Evolutionary conservation across 495 filamentous ascomycete genomes (phyloP), one percentile per base, ranked within the genome.

Genomic region (Cryomyces minteri): DNA sequence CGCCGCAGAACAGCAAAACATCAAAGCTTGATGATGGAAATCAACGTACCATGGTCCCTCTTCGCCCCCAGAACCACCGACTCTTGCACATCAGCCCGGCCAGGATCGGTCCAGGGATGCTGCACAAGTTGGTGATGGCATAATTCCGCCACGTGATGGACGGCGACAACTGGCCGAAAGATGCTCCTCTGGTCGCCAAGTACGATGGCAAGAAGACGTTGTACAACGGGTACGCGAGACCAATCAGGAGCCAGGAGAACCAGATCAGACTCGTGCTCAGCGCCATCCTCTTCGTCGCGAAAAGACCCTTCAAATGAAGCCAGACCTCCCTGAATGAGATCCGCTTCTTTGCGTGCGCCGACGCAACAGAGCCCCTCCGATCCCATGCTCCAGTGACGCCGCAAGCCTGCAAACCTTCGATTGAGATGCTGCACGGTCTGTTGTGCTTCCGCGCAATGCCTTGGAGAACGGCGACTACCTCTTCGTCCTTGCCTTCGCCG

Each of bases 101-200:
- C 0, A 81, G 56, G 4, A 83, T 58, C 2, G 80, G 79, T 0
- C 77, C 76, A 36, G 72, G 74, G 43, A 85, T 79, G 11, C 70
- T 64, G 43, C 67, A 74, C 14, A 78, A 60, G 52, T 82, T 82
- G 44, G 70, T 70, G 44, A 82, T 66, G 4, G 77, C 69, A 54
- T 85, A 84, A 62, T 84, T 83, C 40, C 79, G 67, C 80, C 79
- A 86, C 28, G 65, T 70, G 6, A 72, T 67, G 54, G 71, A 80
- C 10, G n/a, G n/a, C n/a, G n/a, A n/a, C n/a, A n/a, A n/a, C n/a
- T 52, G 43, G 25, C 43, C 51, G 43, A 44, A 40, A 9, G 59
- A 60, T 7, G 66, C 67, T 5, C 58, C 51, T 18, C 67, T 59
- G 32, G 59, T 50, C 42, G 34, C 34, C 12, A 7, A 12, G 25